Evolutionary conservation across 2,329 filamentous ascomycete genomes (phyloP).

Genomic region (Fusarium duplospermum): DNA sequence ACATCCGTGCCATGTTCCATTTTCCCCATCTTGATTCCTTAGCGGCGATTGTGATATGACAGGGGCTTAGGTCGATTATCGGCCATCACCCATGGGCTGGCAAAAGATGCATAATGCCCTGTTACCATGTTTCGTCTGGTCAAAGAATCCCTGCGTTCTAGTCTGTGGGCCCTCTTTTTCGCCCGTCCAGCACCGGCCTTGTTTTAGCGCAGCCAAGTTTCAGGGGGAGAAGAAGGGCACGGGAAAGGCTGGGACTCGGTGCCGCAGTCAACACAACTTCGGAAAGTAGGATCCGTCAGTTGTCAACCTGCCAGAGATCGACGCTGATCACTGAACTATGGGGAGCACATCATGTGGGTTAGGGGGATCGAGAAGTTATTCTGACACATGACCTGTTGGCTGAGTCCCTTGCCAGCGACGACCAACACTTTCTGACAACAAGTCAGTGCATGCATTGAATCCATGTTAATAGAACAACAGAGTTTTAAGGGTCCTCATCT

Average conservation of each 20-base stretch:
- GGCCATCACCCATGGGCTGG: neutral
- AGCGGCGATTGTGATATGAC: neutral
- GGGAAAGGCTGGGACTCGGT: neutral
- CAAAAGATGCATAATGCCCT: conserved; percentile 2
- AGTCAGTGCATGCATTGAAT: neutral
- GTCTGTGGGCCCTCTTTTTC: neutral
- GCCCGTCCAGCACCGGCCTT: neutral
- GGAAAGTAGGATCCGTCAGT: neutral
- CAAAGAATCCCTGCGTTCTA: neutral
- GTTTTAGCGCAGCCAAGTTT: conserved; percentile 5
- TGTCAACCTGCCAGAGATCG: neutral
- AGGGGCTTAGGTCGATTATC: neutral
- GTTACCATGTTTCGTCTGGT: neutral
- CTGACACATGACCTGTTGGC: neutral
- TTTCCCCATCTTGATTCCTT: neutral
- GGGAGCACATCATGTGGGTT: neutral
- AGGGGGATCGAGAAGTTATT: neutral
- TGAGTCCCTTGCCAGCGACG: neutral
- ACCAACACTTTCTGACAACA: neutral
- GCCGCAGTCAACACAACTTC: neutral
- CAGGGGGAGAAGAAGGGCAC: neutral
- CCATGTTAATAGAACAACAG: neutral
- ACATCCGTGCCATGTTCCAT: neutral
- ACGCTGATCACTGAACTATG: neutral
- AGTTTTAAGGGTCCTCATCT: neutral